Evolutionary conservation across 2,329 filamentous ascomycete species (phyloP).

Genomic region (Neonectria punicea): DNA sequence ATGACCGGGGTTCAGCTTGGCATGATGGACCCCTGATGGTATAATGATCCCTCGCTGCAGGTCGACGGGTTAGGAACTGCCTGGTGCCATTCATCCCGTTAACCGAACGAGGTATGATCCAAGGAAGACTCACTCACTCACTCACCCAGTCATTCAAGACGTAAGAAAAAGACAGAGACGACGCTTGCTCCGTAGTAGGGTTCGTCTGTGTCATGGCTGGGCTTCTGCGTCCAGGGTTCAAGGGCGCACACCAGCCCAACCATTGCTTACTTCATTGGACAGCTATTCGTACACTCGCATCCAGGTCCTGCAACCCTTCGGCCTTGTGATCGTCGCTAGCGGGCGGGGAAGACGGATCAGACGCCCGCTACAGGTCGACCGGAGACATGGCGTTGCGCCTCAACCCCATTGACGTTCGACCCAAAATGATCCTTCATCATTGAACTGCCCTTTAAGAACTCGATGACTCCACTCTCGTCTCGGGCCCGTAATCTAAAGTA

Average conservation of each 20-base stretch:
- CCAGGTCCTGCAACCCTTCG: slow-evolving; percentile 2
- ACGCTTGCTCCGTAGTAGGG: not conserved
- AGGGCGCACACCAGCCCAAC: too few species aligned
- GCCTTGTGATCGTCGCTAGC: slow-evolving; percentile 9
- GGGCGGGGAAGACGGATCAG: not conserved
- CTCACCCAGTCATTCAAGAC: not conserved
- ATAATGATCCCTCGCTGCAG: not conserved
- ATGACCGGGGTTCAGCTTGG: too few species aligned
- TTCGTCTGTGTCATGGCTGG: not conserved
- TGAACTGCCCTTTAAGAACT: not conserved
- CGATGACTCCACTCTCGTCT: not conserved
- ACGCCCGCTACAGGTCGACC: not conserved
- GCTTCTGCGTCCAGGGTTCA: not conserved
- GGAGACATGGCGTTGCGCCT: not conserved
- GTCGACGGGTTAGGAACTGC: not conserved
- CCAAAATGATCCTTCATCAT: not conserved
- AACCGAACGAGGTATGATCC: not conserved
- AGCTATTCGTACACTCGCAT: not conserved
- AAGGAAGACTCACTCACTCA: not conserved
- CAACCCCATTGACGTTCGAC: not conserved
- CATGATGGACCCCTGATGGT: too few species aligned
- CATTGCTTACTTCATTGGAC: not conserved
- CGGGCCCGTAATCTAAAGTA: too few species aligned
- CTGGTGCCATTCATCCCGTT: not conserved
- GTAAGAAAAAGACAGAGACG: not conserved